These are phyloP conservation scores for Kregervanrija fluxuum DNA, from an alignment of 805 yeast species.

Conservation along the genomic window DNA sequence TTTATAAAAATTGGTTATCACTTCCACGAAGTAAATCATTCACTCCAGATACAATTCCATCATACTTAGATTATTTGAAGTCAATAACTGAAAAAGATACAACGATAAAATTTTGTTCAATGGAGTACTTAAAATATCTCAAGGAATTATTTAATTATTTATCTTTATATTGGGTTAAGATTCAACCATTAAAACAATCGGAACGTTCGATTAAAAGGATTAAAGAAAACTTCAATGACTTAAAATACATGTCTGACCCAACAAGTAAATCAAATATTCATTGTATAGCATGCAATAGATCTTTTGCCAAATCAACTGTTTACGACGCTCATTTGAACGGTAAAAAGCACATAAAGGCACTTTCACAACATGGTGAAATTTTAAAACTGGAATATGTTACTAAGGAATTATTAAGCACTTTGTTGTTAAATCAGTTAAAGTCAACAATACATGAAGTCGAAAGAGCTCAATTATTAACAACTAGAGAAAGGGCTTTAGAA, in stretches of 20 bases:
- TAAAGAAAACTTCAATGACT: conserved; percentile 10
- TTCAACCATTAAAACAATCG: conserved; percentile 42
- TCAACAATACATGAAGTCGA: conserved; percentile 57
- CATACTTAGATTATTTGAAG: conserved; percentile 14
- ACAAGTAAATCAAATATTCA: conserved; percentile 17
- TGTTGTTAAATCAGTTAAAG: conserved; percentile 34
- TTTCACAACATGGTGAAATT: conserved; percentile 7
- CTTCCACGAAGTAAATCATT: conserved; percentile 24
- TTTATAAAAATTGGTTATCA: conserved; percentile 49
- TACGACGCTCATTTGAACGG: conserved; percentile 65
- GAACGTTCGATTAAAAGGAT: conserved; percentile 24
- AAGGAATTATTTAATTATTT: conserved; percentile 43
- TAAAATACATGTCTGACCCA: conserved; percentile 13
- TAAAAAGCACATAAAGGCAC: conserved; percentile 62
- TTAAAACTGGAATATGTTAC: conserved; percentile 31
- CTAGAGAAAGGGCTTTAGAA: conserved; percentile 55
- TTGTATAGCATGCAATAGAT: conserved; percentile 59
- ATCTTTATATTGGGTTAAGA: conserved; percentile 35
- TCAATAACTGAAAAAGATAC: conserved; percentile 10
- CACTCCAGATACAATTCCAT: conserved; percentile 9
- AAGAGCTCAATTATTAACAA: conserved; percentile 61
- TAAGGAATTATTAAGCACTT: conserved; percentile 24
- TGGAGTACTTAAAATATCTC: conserved; percentile 39
- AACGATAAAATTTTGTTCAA: conserved; percentile 19
- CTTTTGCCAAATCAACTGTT: conserved; percentile 57